phyloP scores from a whole-genome alignment of 108 stramenopile genomes.

The Discostella stelligeroides region DNA sequence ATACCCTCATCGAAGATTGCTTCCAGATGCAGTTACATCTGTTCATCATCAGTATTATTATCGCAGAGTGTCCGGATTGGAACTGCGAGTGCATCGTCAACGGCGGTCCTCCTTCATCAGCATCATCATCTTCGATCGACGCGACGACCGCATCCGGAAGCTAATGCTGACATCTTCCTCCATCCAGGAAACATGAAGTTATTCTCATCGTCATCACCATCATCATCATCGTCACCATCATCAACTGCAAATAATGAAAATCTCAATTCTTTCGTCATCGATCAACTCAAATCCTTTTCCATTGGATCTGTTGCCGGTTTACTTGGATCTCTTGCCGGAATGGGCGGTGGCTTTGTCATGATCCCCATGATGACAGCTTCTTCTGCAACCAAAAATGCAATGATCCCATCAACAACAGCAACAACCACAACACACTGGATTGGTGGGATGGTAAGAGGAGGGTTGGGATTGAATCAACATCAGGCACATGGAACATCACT shows the following conservation, averaged over 20 bases:
- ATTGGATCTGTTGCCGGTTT: constrained; percentile 81
- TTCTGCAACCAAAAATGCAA: neutral
- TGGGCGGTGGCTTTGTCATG: constrained; percentile 95
- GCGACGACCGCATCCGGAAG: no score
- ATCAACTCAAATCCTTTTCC: constrained; percentile 51
- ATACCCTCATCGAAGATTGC: no score
- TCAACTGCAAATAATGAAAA: constrained; percentile 1
- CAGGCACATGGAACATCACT: constrained; percentile 91
- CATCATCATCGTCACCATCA: no score
- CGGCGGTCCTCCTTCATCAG: no score
- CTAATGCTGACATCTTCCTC: no score
- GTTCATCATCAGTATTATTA: no score
- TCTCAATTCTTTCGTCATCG: neutral
- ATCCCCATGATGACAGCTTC: constrained; percentile 65
- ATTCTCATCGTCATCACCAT: no score
- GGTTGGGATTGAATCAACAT: constrained; percentile 81
- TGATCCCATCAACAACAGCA: neutral
- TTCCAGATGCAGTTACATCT: no score
- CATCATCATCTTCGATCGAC: no score
- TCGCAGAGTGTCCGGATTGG: no score
- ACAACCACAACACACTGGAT: neutral
- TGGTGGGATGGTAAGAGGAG: constrained; percentile 8
- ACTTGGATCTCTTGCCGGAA: constrained; percentile 84
- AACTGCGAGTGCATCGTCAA: no score
- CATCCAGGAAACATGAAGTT: no score